Evolutionary conservation across 768 basidiomycete species (phyloP).

Genomic region (Nidularia sp.): DNA sequence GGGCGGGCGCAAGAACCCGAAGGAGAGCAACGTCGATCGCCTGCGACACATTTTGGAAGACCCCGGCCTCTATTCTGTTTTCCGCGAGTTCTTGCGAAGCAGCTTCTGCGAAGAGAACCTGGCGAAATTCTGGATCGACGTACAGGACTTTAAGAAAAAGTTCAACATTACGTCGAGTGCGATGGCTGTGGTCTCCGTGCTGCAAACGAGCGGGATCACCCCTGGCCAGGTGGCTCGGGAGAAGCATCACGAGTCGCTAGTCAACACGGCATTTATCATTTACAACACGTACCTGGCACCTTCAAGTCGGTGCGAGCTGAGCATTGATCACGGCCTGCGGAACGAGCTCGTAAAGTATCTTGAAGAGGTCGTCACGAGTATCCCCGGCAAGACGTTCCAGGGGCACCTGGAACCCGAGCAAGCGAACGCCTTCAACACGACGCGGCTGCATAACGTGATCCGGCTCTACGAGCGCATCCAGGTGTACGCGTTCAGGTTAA

Average conservation of each 20-base stretch:
- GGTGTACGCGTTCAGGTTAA: slow-evolving; percentile 91
- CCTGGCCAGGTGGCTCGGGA: slow-evolving; percentile 91
- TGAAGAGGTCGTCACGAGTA: slow-evolving; percentile 77
- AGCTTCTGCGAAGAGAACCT: slow-evolving; percentile 99
- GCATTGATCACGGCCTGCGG: slow-evolving; percentile 95
- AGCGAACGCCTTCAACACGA: slow-evolving; percentile 84
- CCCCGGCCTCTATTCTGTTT: slow-evolving; percentile 79
- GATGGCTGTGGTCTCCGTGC: slow-evolving; percentile 48
- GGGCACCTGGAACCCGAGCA: slow-evolving; percentile 81
- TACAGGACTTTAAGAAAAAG: slow-evolving; percentile 93
- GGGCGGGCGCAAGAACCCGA: slow-evolving; percentile 51
- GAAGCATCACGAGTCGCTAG: slow-evolving; percentile 90
- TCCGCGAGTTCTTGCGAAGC: slow-evolving; percentile 89
- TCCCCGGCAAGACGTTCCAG: slow-evolving; percentile 74
- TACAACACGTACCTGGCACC: slow-evolving; percentile 96
- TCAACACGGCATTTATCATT: slow-evolving; percentile 90
- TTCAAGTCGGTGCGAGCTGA: slow-evolving; percentile 91
- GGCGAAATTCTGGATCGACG: slow-evolving; percentile 89
- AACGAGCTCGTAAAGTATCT: slow-evolving; percentile 93
- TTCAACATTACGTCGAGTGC: slow-evolving; percentile 95
- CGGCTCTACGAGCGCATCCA: slow-evolving; percentile 94
- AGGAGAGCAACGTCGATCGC: slow-evolving; percentile 91
- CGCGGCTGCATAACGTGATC: slow-evolving; percentile 92
- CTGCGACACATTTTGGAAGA: slow-evolving; percentile 91
- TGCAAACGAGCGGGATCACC: slow-evolving; percentile 40